These are phyloP conservation scores for Serpula lacrymans DNA, from an alignment of 768 basidiomycete species.

Conservation along the genomic window DNA sequence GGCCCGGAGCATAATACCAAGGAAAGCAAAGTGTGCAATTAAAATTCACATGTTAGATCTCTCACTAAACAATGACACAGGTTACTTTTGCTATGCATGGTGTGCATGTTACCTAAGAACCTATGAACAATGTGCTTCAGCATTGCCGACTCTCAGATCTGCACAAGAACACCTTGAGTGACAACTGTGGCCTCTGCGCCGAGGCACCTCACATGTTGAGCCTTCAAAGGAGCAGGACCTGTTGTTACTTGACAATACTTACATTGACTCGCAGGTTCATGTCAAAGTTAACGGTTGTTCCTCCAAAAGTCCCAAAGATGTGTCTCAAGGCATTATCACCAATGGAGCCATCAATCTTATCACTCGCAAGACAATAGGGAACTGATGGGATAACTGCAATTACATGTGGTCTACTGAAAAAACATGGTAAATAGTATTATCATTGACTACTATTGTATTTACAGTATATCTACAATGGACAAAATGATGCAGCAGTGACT, in stretches of 20 bases:
- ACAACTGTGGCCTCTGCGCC: constrained; percentile 18
- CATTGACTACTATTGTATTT: too few species aligned
- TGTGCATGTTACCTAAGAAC: constrained; percentile 28
- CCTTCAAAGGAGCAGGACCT: constrained; percentile 14
- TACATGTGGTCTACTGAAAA: constrained; percentile 1
- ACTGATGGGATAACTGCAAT: constrained; percentile 5
- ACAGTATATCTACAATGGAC: too few species aligned
- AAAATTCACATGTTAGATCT: too few species aligned
- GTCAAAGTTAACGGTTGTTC: background rate
- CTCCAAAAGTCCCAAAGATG: background rate
- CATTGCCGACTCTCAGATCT: constrained; percentile 24
- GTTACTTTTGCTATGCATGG: constrained; percentile 30
- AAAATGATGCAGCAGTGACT: too few species aligned
- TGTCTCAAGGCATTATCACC: constrained; percentile 1
- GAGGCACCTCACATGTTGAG: constrained; percentile 24
- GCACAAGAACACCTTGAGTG: constrained; percentile 24
- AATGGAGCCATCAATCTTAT: background rate
- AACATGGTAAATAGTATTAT: constrained; percentile 6
- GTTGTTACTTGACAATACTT: constrained; percentile 2
- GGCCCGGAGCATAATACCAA: constrained; percentile 35
- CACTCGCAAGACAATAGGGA: background rate
- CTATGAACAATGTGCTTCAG: constrained; percentile 30
- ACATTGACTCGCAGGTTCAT: constrained; percentile 1
- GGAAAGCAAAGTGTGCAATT: constrained; percentile 32
- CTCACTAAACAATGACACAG: too few species aligned